Conservation (phyloP, 1,284 basidiomycete genomes). For the Naganishia albida region DNA sequence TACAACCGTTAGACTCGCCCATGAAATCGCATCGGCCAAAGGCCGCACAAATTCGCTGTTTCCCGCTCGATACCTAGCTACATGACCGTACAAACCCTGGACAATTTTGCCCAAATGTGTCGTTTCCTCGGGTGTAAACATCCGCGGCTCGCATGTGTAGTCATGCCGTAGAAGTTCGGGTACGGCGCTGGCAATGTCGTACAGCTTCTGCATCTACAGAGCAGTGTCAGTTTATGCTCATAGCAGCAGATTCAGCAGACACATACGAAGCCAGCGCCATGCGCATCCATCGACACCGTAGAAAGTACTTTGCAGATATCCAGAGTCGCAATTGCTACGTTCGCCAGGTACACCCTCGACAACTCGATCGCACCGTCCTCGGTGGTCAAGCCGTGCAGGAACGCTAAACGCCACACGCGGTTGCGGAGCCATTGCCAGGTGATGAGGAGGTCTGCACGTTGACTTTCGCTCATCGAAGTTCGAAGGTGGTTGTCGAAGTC, state of each 20-base stretch:
- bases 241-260: no score
- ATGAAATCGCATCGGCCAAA: constrained; percentile 1
- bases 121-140: constrained; percentile 23
- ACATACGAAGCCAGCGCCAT: constrained; percentile 42
- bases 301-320: constrained; percentile 38
- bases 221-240: no score
- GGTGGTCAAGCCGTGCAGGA: constrained; percentile 36
- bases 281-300: constrained; percentile 38
- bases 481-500: constrained; percentile 32
- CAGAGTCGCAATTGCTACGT: constrained; percentile 38
- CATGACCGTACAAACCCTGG: constrained; percentile 30
- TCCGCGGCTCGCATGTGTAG: constrained; percentile 14
- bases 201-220: constrained; percentile 38
- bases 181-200: constrained; percentile 39
- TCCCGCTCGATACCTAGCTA: constrained; percentile 33
- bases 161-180: constrained; percentile 33
- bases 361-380: constrained; percentile 34
- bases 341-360: constrained; percentile 38
- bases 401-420: constrained; percentile 40
- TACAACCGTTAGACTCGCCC: no score
- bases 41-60: constrained; percentile 6
- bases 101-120: constrained; percentile 22
- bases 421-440: constrained; percentile 47
- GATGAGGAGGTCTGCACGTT: constrained; percentile 42
- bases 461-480: constrained; percentile 35